Evolutionary conservation across 345 rosid species (phyloP).

Genomic region (Diplotaxis tenuifolia): DNA sequence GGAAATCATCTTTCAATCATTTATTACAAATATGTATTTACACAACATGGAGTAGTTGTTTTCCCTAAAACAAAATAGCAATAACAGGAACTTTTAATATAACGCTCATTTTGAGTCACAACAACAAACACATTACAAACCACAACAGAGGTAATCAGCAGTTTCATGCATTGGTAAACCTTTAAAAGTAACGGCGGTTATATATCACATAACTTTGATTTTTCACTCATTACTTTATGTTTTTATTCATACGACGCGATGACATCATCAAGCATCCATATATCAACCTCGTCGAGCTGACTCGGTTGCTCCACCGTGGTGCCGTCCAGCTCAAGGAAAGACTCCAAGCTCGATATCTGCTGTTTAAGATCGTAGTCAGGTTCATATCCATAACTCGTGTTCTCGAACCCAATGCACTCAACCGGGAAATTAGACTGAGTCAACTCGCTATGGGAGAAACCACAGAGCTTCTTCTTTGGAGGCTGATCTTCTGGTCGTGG

Average conservation of each 20-base stretch:
- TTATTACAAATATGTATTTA: too few species aligned
- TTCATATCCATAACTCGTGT: background rate
- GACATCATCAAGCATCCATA: conserved; percentile 75
- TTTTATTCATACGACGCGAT: conserved; percentile 31
- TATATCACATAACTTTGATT: background rate
- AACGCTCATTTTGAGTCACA: conserved; percentile 15
- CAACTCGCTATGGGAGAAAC: conserved; percentile 28
- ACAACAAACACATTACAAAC: background rate
- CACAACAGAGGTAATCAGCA: background rate
- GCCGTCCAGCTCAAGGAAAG: conserved; percentile 56
- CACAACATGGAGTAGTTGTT: too few species aligned
- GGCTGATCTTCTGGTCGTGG: conserved; percentile 14
- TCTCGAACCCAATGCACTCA: conserved; percentile 17
- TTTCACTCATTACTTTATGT: background rate
- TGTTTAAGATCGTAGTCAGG: conserved; percentile 47
- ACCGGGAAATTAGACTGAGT: conserved; percentile 28
- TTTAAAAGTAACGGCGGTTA: conserved; percentile 2
- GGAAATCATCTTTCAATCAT: too few species aligned
- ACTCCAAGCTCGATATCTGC: conserved; percentile 59
- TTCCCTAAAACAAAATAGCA: background rate
- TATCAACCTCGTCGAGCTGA: conserved; percentile 39
- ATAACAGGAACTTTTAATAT: background rate
- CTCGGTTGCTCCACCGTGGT: conserved; percentile 30
- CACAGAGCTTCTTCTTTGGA: conserved; percentile 51
- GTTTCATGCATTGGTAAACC: background rate